A percentile compares a stretch with the other conserved stretches of the same genome.
Conservation (phyloP, 768 basidiomycete genomes). For the Auriscalpium vulgare region DNA sequence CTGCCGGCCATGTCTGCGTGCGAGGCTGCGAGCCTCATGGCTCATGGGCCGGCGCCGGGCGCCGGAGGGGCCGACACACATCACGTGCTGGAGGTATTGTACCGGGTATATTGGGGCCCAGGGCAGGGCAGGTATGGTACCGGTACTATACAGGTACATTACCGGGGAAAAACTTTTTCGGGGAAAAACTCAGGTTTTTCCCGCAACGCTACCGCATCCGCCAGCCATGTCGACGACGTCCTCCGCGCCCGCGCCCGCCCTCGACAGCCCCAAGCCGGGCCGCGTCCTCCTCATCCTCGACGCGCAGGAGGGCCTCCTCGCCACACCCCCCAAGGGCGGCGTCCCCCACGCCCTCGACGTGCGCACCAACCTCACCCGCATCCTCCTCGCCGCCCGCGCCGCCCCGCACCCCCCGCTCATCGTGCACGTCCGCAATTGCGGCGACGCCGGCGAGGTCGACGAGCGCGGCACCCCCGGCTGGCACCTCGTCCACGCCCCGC, state of each 20-base stretch:
- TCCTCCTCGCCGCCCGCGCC: conserved; percentile 26
- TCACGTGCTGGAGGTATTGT: too few relatives aligned
- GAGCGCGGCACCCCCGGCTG: conserved; percentile 49
- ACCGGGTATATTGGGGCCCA: too few relatives aligned
- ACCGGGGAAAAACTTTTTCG: too few relatives aligned
- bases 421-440: conserved; percentile 61
- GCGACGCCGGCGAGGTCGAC: conserved; percentile 54
- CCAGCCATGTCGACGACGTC: background rate
- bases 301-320: conserved; percentile 45
- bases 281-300: conserved; percentile 55
- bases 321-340: conserved; percentile 33
- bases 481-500: conserved; percentile 50
- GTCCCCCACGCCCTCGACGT: conserved; percentile 40
- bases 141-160: too few relatives aligned
- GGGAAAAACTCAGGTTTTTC: too few relatives aligned
- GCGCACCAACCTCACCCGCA: conserved; percentile 37
- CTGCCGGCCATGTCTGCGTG: too few relatives aligned
- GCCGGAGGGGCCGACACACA: too few relatives aligned
- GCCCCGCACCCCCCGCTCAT: conserved; percentile 43
- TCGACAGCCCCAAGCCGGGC: conserved; percentile 8
- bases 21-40: too few relatives aligned
- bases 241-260: background rate
- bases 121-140: too few relatives aligned
- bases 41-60: too few relatives aligned
- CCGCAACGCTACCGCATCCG: too few relatives aligned